Conservation (phyloP, 1,284 basidiomycete genomes). For the Hemileia vastatrix region DNA sequence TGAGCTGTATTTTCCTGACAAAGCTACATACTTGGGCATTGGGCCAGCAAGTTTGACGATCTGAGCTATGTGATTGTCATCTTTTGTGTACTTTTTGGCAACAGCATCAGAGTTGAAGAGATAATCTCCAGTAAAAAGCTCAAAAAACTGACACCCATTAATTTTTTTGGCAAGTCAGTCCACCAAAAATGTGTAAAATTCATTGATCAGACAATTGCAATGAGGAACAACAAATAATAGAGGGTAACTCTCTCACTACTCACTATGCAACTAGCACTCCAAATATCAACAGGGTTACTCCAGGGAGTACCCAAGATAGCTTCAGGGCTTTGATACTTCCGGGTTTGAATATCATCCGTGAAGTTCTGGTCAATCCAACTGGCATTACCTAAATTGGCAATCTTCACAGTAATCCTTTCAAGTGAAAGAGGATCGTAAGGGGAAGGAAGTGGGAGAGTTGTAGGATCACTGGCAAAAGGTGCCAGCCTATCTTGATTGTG, state of each 20-base stretch:
- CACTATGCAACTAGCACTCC: constrained; percentile 90
- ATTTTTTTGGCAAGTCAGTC: no score
- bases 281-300: constrained; percentile 89
- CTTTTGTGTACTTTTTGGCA: constrained; percentile 72
- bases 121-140: constrained; percentile 74
- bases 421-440: constrained; percentile 53
- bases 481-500: constrained; percentile 32
- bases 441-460: constrained; percentile 50
- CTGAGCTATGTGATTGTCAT: constrained; percentile 98
- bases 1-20: constrained; percentile 83
- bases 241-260: not conserved
- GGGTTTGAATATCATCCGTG: constrained; percentile 90
- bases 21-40: constrained; percentile 67
- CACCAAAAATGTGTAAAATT: not conserved
- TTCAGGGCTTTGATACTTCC: constrained; percentile 94
- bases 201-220: not conserved
- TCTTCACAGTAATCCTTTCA: constrained; percentile 95
- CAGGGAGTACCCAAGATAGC: constrained; percentile 93
- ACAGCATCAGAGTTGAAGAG: constrained; percentile 80
- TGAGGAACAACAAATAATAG: not conserved
- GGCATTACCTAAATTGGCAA: constrained; percentile 91
- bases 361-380: constrained; percentile 76
- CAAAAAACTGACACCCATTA: constrained; percentile 62
- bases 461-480: constrained; percentile 52
- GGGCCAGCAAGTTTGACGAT: constrained; percentile 94